Conservation (phyloP, 1,139 yeast species). For the Diutina mesorugosa region DNA sequence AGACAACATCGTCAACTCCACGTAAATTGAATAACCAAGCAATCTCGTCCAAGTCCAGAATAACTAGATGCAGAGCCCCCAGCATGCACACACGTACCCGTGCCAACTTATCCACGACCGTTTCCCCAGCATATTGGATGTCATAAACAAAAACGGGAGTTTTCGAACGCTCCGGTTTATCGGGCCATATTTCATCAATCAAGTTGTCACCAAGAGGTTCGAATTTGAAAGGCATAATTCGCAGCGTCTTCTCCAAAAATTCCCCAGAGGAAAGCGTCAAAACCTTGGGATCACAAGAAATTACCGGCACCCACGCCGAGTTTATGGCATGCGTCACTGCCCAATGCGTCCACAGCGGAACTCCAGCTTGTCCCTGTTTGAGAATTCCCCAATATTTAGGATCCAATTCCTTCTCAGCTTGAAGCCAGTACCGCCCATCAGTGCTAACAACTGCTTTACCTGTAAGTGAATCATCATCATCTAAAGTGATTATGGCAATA, state of each 20-base stretch:
- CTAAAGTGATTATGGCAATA: constrained; percentile 35
- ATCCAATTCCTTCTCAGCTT: constrained; percentile 31
- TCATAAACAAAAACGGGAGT: constrained; percentile 27
- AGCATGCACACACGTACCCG: constrained; percentile 16
- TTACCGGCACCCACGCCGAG: constrained; percentile 21
- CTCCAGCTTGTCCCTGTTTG: constrained; percentile 24
- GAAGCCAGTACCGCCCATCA: constrained; percentile 43
- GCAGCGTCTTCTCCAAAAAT: constrained; percentile 15
- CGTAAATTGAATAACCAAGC: constrained; percentile 45
- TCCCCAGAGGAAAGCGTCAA: constrained; percentile 23
- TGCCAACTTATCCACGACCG: constrained; percentile 18
- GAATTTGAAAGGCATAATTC: constrained; percentile 15
- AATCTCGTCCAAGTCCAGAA: constrained; percentile 37
- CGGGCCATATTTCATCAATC: constrained; percentile 28
- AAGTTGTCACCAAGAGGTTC: constrained; percentile 22
- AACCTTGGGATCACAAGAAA: constrained; percentile 28
- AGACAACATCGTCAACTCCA: constrained; percentile 30
- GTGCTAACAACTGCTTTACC: constrained; percentile 40
- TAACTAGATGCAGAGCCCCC: constrained; percentile 17
- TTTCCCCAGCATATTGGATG: constrained; percentile 31
- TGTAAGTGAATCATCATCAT: constrained; percentile 14
- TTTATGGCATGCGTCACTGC: constrained; percentile 21
- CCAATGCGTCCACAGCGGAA: constrained; percentile 26
- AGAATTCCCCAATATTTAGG: constrained; percentile 20
- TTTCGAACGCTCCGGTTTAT: constrained; percentile 23